Percentiles rank a stretch among this genome's conserved stretches.
Evolutionary conservation across 225 moss, liverwort and hornwort species (phyloP).

Genomic region (Physcomitrium patens): DNA sequence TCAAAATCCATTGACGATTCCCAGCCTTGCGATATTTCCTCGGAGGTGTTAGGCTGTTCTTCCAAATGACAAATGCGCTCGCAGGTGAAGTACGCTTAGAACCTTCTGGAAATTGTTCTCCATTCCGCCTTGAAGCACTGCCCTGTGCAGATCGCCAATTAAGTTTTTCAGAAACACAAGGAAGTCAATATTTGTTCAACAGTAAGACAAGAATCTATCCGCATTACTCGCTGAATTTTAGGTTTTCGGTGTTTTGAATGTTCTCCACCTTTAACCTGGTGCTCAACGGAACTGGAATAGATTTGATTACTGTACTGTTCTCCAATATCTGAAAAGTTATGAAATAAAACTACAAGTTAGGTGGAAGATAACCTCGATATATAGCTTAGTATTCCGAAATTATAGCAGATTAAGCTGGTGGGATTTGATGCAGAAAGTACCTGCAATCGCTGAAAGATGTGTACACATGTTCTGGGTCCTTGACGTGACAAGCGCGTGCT

Average conservation of each 20-base stretch:
- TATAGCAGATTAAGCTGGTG: constrained; percentile 1
- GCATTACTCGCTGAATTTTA: background rate
- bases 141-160: constrained; percentile 32
- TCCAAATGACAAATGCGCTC: constrained; percentile 73
- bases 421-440: constrained; percentile 23
- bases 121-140: constrained; percentile 21
- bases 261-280: background rate
- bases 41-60: constrained; percentile 26
- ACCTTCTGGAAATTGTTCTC: constrained; percentile 24
- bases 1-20: constrained; percentile 69
- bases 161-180: background rate
- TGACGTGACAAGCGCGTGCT: background rate
- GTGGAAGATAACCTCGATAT: background rate
- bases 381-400: background rate
- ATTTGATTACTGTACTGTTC: background rate
- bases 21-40: constrained; percentile 31
- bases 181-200: background rate
- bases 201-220: background rate
- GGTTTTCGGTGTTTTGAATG: background rate
- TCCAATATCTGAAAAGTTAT: background rate
- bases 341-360: background rate
- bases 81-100: constrained; percentile 7
- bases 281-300: constrained; percentile 3
- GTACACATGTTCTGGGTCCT: constrained; percentile 16
- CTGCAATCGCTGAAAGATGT: constrained; percentile 23